Evolutionary conservation across 192 early-diverging fungal genomes (phyloP).

Genomic region (Mortierella antarctica): DNA sequence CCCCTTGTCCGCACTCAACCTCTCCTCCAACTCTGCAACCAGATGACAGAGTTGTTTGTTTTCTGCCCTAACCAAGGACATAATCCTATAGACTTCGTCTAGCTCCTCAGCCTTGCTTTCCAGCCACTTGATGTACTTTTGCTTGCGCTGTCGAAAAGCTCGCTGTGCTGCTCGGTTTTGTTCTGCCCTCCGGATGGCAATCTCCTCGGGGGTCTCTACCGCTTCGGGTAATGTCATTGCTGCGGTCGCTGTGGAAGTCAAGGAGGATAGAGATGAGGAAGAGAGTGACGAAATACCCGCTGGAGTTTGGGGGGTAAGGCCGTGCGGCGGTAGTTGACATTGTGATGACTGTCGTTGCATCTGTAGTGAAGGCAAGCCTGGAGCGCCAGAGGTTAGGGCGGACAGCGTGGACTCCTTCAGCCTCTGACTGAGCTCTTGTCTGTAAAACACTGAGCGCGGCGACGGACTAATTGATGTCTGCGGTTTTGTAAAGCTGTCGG

Average conservation of each 20-base stretch:
- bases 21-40: slow-evolving; percentile 22
- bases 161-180: slow-evolving; percentile 93
- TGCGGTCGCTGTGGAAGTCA: background rate
- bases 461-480: too few relatives aligned
- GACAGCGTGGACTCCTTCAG: too few relatives aligned
- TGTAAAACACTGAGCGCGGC: too few relatives aligned
- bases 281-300: background rate
- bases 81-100: slow-evolving; percentile 46
- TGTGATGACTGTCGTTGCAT: too few relatives aligned
- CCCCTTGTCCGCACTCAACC: background rate
- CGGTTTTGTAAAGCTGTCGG: too few relatives aligned
- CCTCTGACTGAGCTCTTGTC: too few relatives aligned
- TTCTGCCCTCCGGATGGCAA: slow-evolving; percentile 73
- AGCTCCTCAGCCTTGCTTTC: slow-evolving; percentile 81
- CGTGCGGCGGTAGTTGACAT: too few relatives aligned
- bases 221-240: background rate
- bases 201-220: slow-evolving; percentile 22
- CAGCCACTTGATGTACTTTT: slow-evolving; percentile 82
- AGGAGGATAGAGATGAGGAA: background rate
- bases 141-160: slow-evolving; percentile 88
- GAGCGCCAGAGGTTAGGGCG: too few relatives aligned
- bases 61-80: slow-evolving; percentile 32
- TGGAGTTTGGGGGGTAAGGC: too few relatives aligned
- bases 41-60: slow-evolving; percentile 34
- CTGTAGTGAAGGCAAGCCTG: too few relatives aligned